Evolutionary conservation across 2,329 filamentous ascomycete species (phyloP), one percentile per base, ranked within the genome.

Genomic region (Monascus ruber): DNA sequence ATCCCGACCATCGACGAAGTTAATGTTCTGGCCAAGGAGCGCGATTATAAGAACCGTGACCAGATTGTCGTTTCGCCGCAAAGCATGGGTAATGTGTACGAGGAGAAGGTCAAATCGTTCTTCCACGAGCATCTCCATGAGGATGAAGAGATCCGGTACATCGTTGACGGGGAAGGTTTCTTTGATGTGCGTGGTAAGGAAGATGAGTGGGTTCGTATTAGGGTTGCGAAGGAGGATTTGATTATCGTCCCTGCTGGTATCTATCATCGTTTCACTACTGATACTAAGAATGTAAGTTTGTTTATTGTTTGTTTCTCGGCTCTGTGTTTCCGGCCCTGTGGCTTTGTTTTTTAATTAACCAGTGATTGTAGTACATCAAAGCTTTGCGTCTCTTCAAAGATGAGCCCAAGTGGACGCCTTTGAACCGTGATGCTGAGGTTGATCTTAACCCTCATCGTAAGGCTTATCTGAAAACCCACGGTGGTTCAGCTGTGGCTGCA

Each of bases 341-440:
- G 31, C 24, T 7, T 39, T 24, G 28, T 39, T 34, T 36, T 36
- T 46, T 51, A 33, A 46, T 34, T 37, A n/a, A 31, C 6, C 5
- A 26, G 32, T 43, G 6, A 27, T 25, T 38, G 35, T 50, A 95
- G 88, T 95, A 89, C 58, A 85, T 94, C 49, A 85, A 93, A 58
- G 91, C 91, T 9, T 89, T 96, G 85, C 77, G 91, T 41, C 72
- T 98, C 37, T 98, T 96, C 76, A 88, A 96, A 69, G 91, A 96
- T 48, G 88, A 96, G 65, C 91, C 91, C 28, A 95, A 96, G 67
- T 98, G 91, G 91, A 96, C 87, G 29, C 84, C 91, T 9, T 65
- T 98, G 49, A 94, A 94, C 68, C 78, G 91, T 41, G 77, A 75
- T 5, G 65, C 69, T 4, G 83, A 89, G 36, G 75, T 94, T 33